Evolutionary conservation across 2,329 filamentous ascomycete species (phyloP).

Genomic region (Fusarium sp.): DNA sequence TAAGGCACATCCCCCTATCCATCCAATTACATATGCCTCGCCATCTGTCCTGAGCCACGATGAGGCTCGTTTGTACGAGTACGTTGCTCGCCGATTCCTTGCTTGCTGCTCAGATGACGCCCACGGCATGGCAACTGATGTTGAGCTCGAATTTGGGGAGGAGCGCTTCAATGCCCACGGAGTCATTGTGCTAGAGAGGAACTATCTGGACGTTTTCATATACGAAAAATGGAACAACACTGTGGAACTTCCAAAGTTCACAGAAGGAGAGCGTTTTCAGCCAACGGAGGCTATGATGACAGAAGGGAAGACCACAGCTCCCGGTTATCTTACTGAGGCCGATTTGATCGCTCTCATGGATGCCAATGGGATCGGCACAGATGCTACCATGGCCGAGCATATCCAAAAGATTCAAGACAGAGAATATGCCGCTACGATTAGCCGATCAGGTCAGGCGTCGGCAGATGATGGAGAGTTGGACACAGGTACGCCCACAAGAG

Average conservation of each 20-base stretch:
- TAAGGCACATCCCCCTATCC: conserved; percentile 96
- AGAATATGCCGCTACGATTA: conserved; percentile 80
- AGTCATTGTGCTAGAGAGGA: conserved; percentile 84
- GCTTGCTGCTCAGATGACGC: conserved; percentile 97
- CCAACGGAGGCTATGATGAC: conserved; percentile 89
- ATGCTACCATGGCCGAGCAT: conserved; percentile 99
- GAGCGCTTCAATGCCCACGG: conserved; percentile 87
- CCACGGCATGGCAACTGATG: conserved; percentile 83
- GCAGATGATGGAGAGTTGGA: conserved; percentile 53
- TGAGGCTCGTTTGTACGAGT: conserved; percentile 88
- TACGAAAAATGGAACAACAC: conserved; percentile 98
- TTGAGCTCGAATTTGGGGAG: conserved; percentile 85
- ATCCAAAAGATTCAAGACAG: conserved; percentile 95
- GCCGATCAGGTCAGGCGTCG: conserved; percentile 52
- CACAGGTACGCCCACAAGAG: conserved; percentile 54
- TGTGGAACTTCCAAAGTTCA: conserved; percentile 82
- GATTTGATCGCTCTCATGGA: conserved; percentile 98
- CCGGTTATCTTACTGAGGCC: conserved; percentile 90
- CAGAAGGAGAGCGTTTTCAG: conserved; percentile 82
- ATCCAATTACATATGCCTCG: conserved; percentile 88
- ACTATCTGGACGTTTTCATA: conserved; percentile 94
- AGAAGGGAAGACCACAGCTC: conserved; percentile 89
- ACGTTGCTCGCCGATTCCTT: conserved; percentile 89
- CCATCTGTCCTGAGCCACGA: conserved; percentile 71
- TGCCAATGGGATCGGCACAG: conserved; percentile 96